These are phyloP conservation scores for Entrophospora sp. DNA, from an alignment of 192 early-diverging fungal species.

Conservation along the genomic window DNA sequence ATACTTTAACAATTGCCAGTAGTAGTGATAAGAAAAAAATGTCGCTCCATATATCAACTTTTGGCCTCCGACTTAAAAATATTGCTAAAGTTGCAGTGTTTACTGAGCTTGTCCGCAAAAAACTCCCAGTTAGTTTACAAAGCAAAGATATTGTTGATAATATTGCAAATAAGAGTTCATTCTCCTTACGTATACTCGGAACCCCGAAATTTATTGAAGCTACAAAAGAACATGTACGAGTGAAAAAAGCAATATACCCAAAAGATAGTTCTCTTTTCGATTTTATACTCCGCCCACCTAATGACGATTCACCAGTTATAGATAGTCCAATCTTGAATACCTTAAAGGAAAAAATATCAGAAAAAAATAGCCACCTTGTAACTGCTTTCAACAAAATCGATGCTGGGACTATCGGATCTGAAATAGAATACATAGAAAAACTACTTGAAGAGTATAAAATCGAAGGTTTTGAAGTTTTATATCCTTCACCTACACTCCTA, in stretches of 20 bases:
- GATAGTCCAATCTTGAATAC: neutral
- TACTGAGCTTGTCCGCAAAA: too few relatives aligned
- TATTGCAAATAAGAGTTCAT: neutral
- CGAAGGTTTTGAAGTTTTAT: constrained; percentile 5
- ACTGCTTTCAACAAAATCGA: too few relatives aligned
- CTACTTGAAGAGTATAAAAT: neutral
- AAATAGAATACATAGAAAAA: constrained; percentile 2
- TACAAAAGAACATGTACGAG: neutral
- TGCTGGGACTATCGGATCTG: neutral
- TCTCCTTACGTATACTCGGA: neutral
- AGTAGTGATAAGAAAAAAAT: too few relatives aligned
- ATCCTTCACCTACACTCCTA: neutral
- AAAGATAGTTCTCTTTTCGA: neutral
- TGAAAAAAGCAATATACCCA: neutral
- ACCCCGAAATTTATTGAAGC: neutral
- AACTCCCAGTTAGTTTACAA: too few relatives aligned
- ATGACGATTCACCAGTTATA: constrained; percentile 3
- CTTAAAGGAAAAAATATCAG: neutral
- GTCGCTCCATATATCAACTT: too few relatives aligned
- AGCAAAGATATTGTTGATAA: too few relatives aligned
- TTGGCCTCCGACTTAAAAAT: too few relatives aligned
- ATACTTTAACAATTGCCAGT: too few relatives aligned
- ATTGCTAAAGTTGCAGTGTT: too few relatives aligned
- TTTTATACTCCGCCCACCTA: constrained; percentile 4
- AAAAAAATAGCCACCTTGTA: too few relatives aligned